Conservation (phyloP, 1,284 basidiomycete species). For the Naganishia sp. region DNA sequence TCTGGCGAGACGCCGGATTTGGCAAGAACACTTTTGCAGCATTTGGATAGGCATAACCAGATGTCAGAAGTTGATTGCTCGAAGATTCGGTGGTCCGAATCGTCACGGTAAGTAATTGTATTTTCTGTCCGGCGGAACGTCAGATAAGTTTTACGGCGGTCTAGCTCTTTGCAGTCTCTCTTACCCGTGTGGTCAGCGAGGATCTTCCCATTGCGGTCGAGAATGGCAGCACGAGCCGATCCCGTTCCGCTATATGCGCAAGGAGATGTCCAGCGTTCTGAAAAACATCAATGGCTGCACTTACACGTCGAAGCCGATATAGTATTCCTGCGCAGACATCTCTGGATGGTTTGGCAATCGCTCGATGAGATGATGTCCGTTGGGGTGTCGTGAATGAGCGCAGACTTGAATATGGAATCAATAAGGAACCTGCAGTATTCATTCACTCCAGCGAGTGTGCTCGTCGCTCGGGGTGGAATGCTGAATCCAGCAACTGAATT, state of each 20-base stretch:
- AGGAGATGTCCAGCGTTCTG: background rate
- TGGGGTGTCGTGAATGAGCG: too few relatives aligned
- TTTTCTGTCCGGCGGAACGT: conserved; percentile 59
- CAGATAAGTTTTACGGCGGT: background rate
- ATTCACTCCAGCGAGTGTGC: background rate
- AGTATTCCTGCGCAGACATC: conserved; percentile 47
- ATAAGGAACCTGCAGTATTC: background rate
- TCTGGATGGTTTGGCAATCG: background rate
- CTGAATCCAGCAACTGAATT: too few relatives aligned
- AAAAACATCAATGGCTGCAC: conserved; percentile 33
- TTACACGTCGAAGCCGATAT: conserved; percentile 63
- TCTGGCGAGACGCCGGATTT: conserved; percentile 64
- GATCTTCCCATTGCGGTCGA: conserved; percentile 72
- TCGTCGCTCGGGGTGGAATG: too few relatives aligned
- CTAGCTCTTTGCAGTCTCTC: background rate
- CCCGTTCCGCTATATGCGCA: conserved; percentile 71
- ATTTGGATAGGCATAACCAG: conserved; percentile 75
- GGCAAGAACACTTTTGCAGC: conserved; percentile 69
- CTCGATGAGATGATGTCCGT: too few relatives aligned
- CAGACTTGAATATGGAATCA: too few relatives aligned
- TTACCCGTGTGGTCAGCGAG: conserved; percentile 59
- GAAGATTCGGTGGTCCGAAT: conserved; percentile 84
- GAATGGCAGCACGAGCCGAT: conserved; percentile 83
- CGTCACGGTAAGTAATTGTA: conserved; percentile 81
- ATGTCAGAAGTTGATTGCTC: conserved; percentile 79